These are phyloP conservation scores for Heteromeles arbutifolia DNA, from an alignment of 306 rosid genomes.

Conservation along the genomic window DNA sequence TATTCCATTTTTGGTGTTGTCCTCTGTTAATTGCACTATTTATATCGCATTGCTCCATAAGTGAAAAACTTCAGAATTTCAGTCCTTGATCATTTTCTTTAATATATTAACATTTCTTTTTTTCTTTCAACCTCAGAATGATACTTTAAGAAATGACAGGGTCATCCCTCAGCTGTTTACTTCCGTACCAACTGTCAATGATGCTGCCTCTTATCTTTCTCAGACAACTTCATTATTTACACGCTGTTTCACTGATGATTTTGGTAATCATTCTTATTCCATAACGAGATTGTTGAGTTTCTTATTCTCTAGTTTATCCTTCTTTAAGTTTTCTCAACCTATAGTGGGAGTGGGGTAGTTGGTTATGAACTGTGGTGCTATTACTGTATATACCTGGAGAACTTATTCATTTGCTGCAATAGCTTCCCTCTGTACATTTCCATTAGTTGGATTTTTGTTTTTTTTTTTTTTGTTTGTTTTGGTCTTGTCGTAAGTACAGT, in stretches of 20 bases:
- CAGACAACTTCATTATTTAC: slow-evolving; percentile 78
- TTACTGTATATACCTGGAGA: neutral
- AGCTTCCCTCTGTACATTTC: neutral
- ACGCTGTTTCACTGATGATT: slow-evolving; percentile 73
- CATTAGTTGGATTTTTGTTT: neutral
- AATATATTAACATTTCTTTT: neutral
- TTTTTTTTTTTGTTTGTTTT: no score
- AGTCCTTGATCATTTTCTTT: neutral
- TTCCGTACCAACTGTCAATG: slow-evolving; percentile 77
- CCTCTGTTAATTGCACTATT: neutral
- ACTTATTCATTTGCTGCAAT: neutral
- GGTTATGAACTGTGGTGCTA: neutral
- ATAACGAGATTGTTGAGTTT: neutral
- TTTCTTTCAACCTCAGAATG: slow-evolving; percentile 37
- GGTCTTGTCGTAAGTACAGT: neutral
- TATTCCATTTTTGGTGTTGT: neutral
- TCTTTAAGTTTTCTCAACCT: neutral
- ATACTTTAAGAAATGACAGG: slow-evolving; percentile 43
- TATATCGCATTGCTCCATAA: neutral
- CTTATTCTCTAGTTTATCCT: neutral
- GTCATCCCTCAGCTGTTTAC: slow-evolving; percentile 73
- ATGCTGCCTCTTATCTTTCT: slow-evolving; percentile 82
- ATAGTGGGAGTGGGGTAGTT: neutral
- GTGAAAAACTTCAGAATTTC: neutral
- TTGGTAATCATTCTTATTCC: slow-evolving; percentile 47